These are phyloP conservation scores for Wickerhamiella cacticola DNA, from an alignment of 805 yeast genomes.

Conservation along the genomic window DNA sequence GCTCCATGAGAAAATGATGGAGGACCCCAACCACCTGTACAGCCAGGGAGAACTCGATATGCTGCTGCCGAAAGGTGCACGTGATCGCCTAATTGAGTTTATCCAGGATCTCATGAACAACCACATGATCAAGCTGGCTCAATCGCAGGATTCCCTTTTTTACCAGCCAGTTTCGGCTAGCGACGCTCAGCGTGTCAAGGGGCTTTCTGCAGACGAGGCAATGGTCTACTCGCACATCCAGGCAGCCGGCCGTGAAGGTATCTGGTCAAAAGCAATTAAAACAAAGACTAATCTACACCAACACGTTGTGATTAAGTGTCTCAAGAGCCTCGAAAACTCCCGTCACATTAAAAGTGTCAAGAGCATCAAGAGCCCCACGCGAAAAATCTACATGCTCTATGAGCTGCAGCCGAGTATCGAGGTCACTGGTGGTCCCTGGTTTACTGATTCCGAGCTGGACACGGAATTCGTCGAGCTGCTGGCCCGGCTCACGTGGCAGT, in stretches of 20 bases:
- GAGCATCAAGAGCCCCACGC: constrained; percentile 78
- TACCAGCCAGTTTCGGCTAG: constrained; percentile 62
- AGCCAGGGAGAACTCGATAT: constrained; percentile 57
- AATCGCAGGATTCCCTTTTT: constrained; percentile 44
- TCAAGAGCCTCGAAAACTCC: constrained; percentile 68
- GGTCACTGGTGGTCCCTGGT: constrained; percentile 99
- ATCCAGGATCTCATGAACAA: constrained; percentile 40
- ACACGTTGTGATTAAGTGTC: constrained; percentile 73
- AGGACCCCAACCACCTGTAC: constrained; percentile 38
- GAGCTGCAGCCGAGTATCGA: constrained; percentile 88
- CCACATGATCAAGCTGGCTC: constrained; percentile 56
- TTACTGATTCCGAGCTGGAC: constrained; percentile 89
- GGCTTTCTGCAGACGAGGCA: constrained; percentile 79
- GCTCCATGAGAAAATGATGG: constrained; percentile 56
- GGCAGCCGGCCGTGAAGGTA: constrained; percentile 88
- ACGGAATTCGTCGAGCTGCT: constrained; percentile 83
- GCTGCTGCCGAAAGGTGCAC: constrained; percentile 35
- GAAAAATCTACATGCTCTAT: constrained; percentile 92
- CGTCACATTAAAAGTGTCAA: constrained; percentile 80
- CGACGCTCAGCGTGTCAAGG: constrained; percentile 65
- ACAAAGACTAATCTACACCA: constrained; percentile 83
- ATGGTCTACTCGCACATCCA: constrained; percentile 85
- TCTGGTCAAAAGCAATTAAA: constrained; percentile 87
- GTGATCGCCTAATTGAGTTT: constrained; percentile 33
- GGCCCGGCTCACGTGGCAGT: constrained; percentile 78